phyloP scores from a whole-genome alignment of 176 grass and related monocot genomes.

The Poa annua region DNA sequence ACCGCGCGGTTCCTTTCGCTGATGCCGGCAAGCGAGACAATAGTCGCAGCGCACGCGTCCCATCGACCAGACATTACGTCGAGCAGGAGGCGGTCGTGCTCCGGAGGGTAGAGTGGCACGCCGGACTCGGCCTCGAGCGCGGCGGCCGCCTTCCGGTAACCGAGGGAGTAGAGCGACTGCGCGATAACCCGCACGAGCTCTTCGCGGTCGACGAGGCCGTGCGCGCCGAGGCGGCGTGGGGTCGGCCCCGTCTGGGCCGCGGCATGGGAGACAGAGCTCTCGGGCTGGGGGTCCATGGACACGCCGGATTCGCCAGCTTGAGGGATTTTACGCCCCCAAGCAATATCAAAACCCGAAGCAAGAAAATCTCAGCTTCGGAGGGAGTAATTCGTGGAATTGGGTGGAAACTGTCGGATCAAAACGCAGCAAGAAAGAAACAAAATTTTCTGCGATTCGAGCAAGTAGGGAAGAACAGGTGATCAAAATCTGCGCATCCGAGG shows the following conservation, averaged over 20 bases:
- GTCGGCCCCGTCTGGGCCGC: slow-evolving; percentile 33
- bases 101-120: slow-evolving; percentile 60
- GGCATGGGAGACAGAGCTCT: slow-evolving; percentile 49
- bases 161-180: slow-evolving; percentile 84
- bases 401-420: slow-evolving; percentile 10
- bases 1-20: slow-evolving; percentile 37
- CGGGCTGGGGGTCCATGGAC: slow-evolving; percentile 41
- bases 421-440: neutral
- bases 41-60: slow-evolving; percentile 71
- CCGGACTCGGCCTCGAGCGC: slow-evolving; percentile 86
- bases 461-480: neutral
- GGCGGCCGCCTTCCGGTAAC: slow-evolving; percentile 69
- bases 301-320: slow-evolving; percentile 52
- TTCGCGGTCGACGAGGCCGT: slow-evolving; percentile 58
- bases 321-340: slow-evolving; percentile 49
- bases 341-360: neutral
- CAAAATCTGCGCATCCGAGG: neutral
- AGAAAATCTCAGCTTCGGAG: slow-evolving; percentile 37
- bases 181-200: slow-evolving; percentile 72
- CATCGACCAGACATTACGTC: slow-evolving; percentile 75
- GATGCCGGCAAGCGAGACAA: slow-evolving; percentile 59
- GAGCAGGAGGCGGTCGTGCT: slow-evolving; percentile 68
- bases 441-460: neutral
- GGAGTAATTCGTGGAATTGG: slow-evolving; percentile 20
- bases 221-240: slow-evolving; percentile 38